Base-by-base conservation (phyloP, 441 rosid species). In the Pelargonium fulgidum region DNA sequence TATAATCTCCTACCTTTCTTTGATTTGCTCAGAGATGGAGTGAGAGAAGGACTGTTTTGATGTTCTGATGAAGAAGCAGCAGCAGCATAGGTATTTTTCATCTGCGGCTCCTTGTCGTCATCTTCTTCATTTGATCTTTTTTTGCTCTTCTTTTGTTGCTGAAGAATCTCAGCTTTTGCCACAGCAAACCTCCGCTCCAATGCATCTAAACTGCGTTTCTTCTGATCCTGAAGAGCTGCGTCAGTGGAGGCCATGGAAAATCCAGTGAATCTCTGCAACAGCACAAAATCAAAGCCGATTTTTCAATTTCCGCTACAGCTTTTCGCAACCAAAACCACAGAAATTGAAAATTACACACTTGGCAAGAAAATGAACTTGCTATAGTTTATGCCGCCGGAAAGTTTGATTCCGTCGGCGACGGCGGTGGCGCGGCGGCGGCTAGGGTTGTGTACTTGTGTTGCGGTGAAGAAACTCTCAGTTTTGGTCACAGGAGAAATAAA, bases 141-240 rank as follows among this genome's bases (percentile, higher is more conserved):
- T 62, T 78, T 79, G 63, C 52, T 78, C 78, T 73, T 85, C 63
- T 82, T 81, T 39, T 79, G 82, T 69, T 81, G 82, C 64, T 79
- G 86, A 74, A 76, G 79, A 70, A 78, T 77, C 81, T 88, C 91
- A 11, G 91, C 87, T 84, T 80, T 72, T 19, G 86, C 88, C 64
- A 70, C 76, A 11, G 81, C 84, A 61, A 83, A 82, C 73, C 97
- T 79, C 70, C 87, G 76, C 72, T 88, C 86, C 64, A 91, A 68
- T 4, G 92, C 95, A 48, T 83, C 90, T 81, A 85, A 73, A 11
- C 87, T 68, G 7, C 84, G 83, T 56, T 79, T 82, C 50, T 77
- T 83, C 69, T 82, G 86, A 68, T 79, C 85, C 47, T 78, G 77
- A 16, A 72, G 6, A 47, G 24, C 73, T 9, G 72, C 13, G 3